A percentile compares a stretch with the other conserved stretches of the same genome.
Evolutionary conservation across 2,329 filamentous ascomycete genomes (phyloP).

Genomic region (Sclerotinia glacialis): DNA sequence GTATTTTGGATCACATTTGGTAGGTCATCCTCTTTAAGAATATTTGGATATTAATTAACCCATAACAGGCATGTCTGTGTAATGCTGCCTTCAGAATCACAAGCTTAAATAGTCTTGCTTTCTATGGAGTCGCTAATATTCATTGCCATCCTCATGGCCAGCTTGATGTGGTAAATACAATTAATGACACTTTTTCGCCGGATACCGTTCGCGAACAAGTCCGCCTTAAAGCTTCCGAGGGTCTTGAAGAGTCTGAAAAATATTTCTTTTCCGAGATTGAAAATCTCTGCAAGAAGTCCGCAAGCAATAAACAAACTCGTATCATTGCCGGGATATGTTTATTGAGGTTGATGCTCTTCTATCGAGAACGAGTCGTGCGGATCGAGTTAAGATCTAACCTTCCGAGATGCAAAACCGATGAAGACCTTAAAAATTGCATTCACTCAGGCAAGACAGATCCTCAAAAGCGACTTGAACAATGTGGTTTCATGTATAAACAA

Average conservation of each 20-base stretch:
- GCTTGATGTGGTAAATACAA: slow-evolving; percentile 14
- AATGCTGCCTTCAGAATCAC: slow-evolving; percentile 25
- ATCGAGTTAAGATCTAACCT: slow-evolving; percentile 26
- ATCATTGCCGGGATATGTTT: slow-evolving; percentile 28
- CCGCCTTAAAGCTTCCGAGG: slow-evolving; percentile 27
- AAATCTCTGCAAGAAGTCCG: slow-evolving; percentile 23
- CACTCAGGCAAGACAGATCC: slow-evolving; percentile 21
- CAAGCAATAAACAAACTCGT: slow-evolving; percentile 24
- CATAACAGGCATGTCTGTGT: slow-evolving; percentile 20
- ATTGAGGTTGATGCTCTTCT: slow-evolving; percentile 27
- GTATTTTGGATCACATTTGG: slow-evolving; percentile 15
- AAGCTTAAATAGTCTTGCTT: slow-evolving; percentile 27
- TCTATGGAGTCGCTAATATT: slow-evolving; percentile 28
- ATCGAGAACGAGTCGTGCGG: slow-evolving; percentile 26
- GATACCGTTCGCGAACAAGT: slow-evolving; percentile 30
- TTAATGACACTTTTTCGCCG: slow-evolving; percentile 24
- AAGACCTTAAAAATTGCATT: slow-evolving; percentile 14
- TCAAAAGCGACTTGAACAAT: slow-evolving; percentile 25
- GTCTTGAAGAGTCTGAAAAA: slow-evolving; percentile 25
- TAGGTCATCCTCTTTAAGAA: neutral
- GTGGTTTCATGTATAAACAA: slow-evolving; percentile 28
- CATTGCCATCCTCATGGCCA: slow-evolving; percentile 12
- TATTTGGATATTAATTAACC: neutral
- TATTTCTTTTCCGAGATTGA: slow-evolving; percentile 27
- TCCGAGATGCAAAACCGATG: slow-evolving; percentile 24